Conservation (phyloP, 2,329 filamentous ascomycete species). For the Fusarium sterilihyphosum region DNA sequence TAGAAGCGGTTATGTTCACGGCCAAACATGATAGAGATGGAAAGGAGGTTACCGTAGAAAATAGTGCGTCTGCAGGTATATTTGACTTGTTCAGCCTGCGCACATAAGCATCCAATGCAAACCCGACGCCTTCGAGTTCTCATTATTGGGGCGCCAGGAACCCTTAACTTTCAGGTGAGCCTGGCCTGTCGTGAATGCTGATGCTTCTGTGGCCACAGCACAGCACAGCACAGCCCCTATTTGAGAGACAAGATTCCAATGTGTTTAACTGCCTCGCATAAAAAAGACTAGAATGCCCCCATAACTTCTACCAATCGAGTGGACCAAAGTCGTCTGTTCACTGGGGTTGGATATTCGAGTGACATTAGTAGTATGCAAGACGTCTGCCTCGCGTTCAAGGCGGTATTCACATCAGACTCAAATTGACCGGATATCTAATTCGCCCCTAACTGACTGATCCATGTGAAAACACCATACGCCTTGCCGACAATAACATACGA, state of each 20-base stretch:
- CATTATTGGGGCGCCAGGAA: not conserved
- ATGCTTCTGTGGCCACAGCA: not conserved
- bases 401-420: not conserved
- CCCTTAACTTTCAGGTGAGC: not conserved
- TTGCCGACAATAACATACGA: not conserved
- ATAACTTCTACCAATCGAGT: not conserved
- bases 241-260: not conserved
- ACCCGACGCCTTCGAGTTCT: not conserved
- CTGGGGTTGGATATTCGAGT: not conserved
- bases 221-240: not conserved
- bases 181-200: not conserved
- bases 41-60: not conserved
- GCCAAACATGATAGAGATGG: not conserved
- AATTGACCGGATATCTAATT: slow-evolving; percentile 39
- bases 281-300: not conserved
- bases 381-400: not conserved
- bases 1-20: not conserved
- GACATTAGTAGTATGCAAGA: not conserved
- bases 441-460: slow-evolving; percentile 16
- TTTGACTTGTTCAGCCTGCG: not conserved
- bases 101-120: too few species aligned
- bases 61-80: not conserved
- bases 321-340: not conserved
- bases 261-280: not conserved
- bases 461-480: slow-evolving; percentile 13